These are phyloP conservation scores for Talaromyces proteolyticus DNA, from an alignment of 495 filamentous ascomycete species.

Conservation along the genomic window DNA sequence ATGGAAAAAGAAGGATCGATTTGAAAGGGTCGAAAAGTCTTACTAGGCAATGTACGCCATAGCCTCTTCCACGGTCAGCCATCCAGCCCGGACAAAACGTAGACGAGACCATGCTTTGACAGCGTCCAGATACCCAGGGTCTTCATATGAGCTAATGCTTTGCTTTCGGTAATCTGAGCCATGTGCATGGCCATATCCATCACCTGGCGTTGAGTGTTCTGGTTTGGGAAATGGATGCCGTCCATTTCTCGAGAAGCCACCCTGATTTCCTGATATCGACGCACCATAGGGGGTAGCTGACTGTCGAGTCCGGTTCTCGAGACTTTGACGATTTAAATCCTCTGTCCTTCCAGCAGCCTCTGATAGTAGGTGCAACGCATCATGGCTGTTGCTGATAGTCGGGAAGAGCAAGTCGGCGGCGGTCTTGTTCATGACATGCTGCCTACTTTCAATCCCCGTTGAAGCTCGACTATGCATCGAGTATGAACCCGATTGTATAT, in stretches of 20 bases:
- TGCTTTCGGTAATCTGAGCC: slow-evolving; percentile 22
- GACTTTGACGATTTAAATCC: slow-evolving; percentile 36
- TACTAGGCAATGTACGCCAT: slow-evolving; percentile 92
- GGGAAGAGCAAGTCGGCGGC: slow-evolving; percentile 50
- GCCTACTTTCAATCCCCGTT: slow-evolving; percentile 28
- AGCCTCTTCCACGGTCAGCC: slow-evolving; percentile 91
- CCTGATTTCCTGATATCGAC: not conserved
- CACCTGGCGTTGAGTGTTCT: slow-evolving; percentile 25
- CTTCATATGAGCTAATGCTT: slow-evolving; percentile 20
- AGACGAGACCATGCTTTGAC: slow-evolving; percentile 83
- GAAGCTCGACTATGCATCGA: slow-evolving; percentile 20
- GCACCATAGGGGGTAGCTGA: slow-evolving; percentile 32
- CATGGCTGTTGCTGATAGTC: slow-evolving; percentile 52
- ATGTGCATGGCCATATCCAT: slow-evolving; percentile 26
- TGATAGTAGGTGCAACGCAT: slow-evolving; percentile 54
- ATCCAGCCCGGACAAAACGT: slow-evolving; percentile 89
- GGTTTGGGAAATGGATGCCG: slow-evolving; percentile 32
- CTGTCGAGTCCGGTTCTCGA: slow-evolving; percentile 33
- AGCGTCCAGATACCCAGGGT: slow-evolving; percentile 49
- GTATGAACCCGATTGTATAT: slow-evolving; percentile 20
- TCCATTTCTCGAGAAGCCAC: slow-evolving; percentile 20
- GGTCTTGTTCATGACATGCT: slow-evolving; percentile 47
- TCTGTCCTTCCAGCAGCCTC: slow-evolving; percentile 51
- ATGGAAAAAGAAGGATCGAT: too few relatives aligned
- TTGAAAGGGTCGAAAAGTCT: slow-evolving; percentile 12